Base-by-base conservation (phyloP, 352 stramenopile species). In the Phytophthora fragariae region DNA sequence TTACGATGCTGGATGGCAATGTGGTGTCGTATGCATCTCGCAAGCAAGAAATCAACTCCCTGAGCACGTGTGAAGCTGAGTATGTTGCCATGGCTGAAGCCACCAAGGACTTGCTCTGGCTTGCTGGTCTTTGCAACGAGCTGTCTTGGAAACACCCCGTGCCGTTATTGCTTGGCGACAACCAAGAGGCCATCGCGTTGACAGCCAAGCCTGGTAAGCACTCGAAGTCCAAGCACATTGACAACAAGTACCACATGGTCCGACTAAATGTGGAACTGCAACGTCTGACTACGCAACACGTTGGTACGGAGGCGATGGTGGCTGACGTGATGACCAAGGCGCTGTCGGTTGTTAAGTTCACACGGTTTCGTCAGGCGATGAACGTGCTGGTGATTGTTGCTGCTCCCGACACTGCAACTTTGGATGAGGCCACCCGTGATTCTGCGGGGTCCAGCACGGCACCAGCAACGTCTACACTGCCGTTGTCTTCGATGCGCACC, bases 11-110 rank as follows among this genome's bases (percentile, higher is more conserved):
- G 0, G 49, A 80, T 33, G 62, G 58, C 33, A 72, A 62, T 15
- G 65, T 62, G 14, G 62, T 82, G 5, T 71, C 47, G 12, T 77
- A 80, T 27, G 65, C 47, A 0, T 83, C 68, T 0, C 49, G 57
- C 5, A 83, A 83, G 17, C 72, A 82, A 59, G 62, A 52, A n/a
- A 70, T 82, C 19, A 76, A 74, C 61, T 2, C 50, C 27, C 27
- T 57, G 0, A 74, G 73, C n/a, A 84, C 70, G 0, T 76, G 65
- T 24, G 69, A 83, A 33, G 63, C 71, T 0, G 75, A 73, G 55
- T 82, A 80, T n/a, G 41, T 76, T 10, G 73, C 67, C 0, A 81
- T 80, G 66, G 17, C 56, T 21, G 77, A 81, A 68, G 70, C 70
- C 0, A 46, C 56, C 5, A 64, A 68, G 10, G 73, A 81, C 44